Base-by-base conservation (phyloP, 176 grass and related monocot genomes). In the Zoysia pacifica region DNA sequence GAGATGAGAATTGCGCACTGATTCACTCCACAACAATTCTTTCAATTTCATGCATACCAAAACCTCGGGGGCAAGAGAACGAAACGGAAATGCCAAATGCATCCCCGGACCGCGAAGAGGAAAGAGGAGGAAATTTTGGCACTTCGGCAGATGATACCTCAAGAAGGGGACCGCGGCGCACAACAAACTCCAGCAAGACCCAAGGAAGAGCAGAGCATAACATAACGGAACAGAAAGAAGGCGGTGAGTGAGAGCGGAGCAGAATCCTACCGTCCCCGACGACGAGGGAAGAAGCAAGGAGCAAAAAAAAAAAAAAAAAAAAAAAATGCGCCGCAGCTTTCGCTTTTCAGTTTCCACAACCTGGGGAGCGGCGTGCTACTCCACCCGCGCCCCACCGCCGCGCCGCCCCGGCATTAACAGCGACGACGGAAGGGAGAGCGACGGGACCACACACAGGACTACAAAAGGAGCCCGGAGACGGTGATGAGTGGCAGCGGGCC, bases 321-420 rank as follows among this genome's bases (percentile, higher is more conserved):
- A 16, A 43, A 84, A 42, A 72, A 5, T 15, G 28, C 70, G 70
- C 65, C 38, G n/a, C 48, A 35, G 8, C 28, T 28, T 28, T 28
- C 28, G 28, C 28, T 28, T 28, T 28, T 28, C 28, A 28, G 3
- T 75, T 75, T 44, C 61, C 44, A 38, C 67, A 42, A 46, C 55
- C 11, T 35, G 19, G 58, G 58, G 58, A 61, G 9, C 20, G 37
- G 37, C 3, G 10, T 40, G 15, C 50, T 28, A 36, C 11, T 28
- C 15, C 19, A 14, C 79, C 48, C 48, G 7, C 72, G 19, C 49
- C 14, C 40, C 72, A 60, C 50, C 18, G 68, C 79, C 55, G 19
- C 64, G 48, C 44, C 51, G 18, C 72, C 9, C 48, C 49, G 7
- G 20, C 75, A 74, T 75, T 76, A 89, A 72, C 58, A 75, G 58